phyloP scores from a whole-genome alignment of 1,284 basidiomycete genomes.

The Apiotrichum sp. region DNA sequence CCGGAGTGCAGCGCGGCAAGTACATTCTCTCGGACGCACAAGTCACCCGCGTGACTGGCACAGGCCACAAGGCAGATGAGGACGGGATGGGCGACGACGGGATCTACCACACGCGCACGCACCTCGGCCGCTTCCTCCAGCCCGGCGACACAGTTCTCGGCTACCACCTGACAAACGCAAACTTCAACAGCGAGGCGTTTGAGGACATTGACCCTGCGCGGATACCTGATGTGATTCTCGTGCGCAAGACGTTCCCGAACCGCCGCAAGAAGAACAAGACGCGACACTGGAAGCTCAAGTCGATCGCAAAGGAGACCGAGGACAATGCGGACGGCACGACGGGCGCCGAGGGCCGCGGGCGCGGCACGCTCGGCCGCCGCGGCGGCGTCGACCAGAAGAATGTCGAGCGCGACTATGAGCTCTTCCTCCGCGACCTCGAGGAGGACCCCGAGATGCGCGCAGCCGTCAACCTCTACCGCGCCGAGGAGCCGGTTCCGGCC shows the following conservation, averaged over 20 bases:
- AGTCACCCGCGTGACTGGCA: constrained; percentile 73
- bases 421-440: constrained; percentile 91
- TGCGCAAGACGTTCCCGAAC: constrained; percentile 95
- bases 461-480: constrained; percentile 83
- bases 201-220: constrained; percentile 65
- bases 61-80: constrained; percentile 41
- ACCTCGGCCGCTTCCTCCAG: constrained; percentile 89
- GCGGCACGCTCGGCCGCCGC: constrained; percentile 80
- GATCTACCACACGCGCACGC: constrained; percentile 93
- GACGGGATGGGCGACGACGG: constrained; percentile 55
- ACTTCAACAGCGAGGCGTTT: constrained; percentile 88
- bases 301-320: constrained; percentile 89
- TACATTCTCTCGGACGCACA: constrained; percentile 88
- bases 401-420: constrained; percentile 93
- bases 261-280: constrained; percentile 82
- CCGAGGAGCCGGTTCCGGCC: constrained; percentile 37
- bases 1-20: constrained; percentile 63
- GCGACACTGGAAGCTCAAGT: constrained; percentile 81
- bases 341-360: constrained; percentile 48
- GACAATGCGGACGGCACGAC: constrained; percentile 57
- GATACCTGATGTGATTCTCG: constrained; percentile 85
- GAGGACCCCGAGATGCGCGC: constrained; percentile 91
- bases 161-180: constrained; percentile 79
- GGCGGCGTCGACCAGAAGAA: constrained; percentile 88
- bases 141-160: constrained; percentile 91